These are phyloP conservation scores for Cairneyella variabilis DNA, from an alignment of 495 filamentous ascomycete genomes.

Conservation along the genomic window DNA sequence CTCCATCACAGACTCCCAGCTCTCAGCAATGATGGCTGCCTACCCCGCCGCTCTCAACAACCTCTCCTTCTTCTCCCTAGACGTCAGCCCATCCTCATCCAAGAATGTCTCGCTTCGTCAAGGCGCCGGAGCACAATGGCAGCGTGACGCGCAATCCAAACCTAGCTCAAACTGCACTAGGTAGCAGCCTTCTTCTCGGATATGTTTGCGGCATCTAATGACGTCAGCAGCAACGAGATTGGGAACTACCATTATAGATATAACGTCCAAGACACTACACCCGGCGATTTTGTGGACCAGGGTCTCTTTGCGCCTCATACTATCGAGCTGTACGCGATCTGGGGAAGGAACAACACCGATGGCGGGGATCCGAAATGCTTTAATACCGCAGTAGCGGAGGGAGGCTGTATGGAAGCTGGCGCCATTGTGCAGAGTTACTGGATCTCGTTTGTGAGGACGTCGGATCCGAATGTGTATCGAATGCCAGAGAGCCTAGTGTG, in stretches of 20 bases:
- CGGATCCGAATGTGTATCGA: not conserved
- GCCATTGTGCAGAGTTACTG: not conserved
- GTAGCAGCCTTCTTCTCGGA: not conserved
- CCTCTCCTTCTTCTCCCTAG: not conserved
- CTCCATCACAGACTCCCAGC: slow-evolving; percentile 10
- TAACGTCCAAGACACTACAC: not conserved
- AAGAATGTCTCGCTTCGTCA: not conserved
- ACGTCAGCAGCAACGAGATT: too few relatives aligned
- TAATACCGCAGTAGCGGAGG: not conserved
- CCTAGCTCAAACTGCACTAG: not conserved
- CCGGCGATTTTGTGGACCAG: not conserved
- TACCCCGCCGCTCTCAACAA: slow-evolving; percentile 12
- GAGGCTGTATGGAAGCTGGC: not conserved
- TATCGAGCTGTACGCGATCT: not conserved
- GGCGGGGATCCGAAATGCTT: not conserved
- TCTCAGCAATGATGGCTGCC: not conserved
- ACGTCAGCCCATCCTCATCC: not conserved
- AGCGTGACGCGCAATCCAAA: not conserved
- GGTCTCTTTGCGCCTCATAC: not conserved
- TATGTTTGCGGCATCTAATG: not conserved
- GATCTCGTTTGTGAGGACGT: not conserved
- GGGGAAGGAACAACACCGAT: not conserved
- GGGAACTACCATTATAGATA: not conserved
- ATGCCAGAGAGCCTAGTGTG: not conserved
- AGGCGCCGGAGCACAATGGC: not conserved